Conservation (phyloP, 345 rosid species). For the Sisymbrium irio region DNA sequence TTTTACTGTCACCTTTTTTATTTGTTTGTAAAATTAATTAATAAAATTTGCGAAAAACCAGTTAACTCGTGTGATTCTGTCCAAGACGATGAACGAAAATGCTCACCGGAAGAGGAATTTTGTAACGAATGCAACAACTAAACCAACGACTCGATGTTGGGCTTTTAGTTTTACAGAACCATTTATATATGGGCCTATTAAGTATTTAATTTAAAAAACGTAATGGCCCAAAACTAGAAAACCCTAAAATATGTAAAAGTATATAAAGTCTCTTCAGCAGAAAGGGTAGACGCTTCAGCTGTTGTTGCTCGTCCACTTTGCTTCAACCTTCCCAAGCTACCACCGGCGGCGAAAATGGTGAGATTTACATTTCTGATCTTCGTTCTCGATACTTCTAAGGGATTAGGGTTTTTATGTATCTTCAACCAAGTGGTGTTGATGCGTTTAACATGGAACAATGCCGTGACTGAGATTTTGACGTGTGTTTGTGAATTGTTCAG, state of each 20-base stretch:
- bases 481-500: constrained; percentile 31
- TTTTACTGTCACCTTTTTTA: neutral
- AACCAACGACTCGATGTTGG: neutral
- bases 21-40: neutral
- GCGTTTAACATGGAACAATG: neutral
- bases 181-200: neutral
- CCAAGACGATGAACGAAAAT: neutral
- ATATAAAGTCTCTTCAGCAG: neutral
- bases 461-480: neutral
- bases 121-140: no score
- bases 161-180: neutral
- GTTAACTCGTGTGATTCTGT: neutral
- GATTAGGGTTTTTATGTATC: neutral
- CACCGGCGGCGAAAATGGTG: constrained; percentile 36
- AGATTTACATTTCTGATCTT: neutral
- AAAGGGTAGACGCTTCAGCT: neutral
- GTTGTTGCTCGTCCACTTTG: neutral
- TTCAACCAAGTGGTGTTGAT: neutral
- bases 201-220: neutral
- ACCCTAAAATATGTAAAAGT: neutral
- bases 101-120: no score
- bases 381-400: neutral
- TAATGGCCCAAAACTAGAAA: neutral
- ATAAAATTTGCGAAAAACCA: neutral
- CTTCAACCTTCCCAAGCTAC: constrained; percentile 8